Conservation (phyloP, 495 filamentous ascomycete species). For the Penicillium parvum region DNA sequence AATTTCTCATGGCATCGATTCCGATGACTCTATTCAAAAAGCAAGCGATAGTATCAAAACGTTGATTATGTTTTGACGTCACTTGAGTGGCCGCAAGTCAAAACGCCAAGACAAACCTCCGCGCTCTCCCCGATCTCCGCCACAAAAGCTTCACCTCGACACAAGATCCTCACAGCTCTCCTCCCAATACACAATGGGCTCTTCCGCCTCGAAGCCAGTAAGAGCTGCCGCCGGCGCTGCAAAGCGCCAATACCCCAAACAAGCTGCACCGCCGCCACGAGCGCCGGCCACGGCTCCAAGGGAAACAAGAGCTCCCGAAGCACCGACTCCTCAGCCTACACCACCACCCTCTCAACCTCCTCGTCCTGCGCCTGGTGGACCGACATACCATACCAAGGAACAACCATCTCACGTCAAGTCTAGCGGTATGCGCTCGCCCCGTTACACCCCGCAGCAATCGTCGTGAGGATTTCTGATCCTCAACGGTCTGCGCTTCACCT, state of each 20-base stretch:
- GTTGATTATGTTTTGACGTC: constrained; percentile 27
- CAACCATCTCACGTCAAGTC: constrained; percentile 32
- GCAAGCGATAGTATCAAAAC: neutral
- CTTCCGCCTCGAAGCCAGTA: constrained; percentile 58
- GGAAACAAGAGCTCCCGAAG: constrained; percentile 11
- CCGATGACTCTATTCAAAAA: neutral
- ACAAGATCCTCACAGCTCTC: neutral
- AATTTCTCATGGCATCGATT: too few species aligned
- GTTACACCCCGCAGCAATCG: neutral
- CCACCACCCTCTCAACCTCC: constrained; percentile 26
- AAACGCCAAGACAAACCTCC: constrained; percentile 23
- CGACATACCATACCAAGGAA: constrained; percentile 39
- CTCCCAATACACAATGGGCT: constrained; percentile 48
- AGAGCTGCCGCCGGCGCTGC: constrained; percentile 49
- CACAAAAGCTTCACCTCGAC: constrained; percentile 12
- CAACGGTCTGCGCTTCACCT: too few species aligned
- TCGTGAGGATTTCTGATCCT: too few species aligned
- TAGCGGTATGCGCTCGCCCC: constrained; percentile 19
- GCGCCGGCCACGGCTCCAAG: constrained; percentile 18
- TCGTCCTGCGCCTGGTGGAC: constrained; percentile 20
- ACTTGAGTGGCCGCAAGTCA: constrained; percentile 12
- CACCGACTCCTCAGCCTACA: constrained; percentile 21
- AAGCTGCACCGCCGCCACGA: constrained; percentile 34
- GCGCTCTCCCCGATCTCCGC: constrained; percentile 21
- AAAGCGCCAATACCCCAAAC: constrained; percentile 53